Percentiles rank a stretch among this genome's conserved stretches.
Evolutionary conservation across 2,329 filamentous ascomycete genomes (phyloP).

Genomic region (Fusarium mangiferae): DNA sequence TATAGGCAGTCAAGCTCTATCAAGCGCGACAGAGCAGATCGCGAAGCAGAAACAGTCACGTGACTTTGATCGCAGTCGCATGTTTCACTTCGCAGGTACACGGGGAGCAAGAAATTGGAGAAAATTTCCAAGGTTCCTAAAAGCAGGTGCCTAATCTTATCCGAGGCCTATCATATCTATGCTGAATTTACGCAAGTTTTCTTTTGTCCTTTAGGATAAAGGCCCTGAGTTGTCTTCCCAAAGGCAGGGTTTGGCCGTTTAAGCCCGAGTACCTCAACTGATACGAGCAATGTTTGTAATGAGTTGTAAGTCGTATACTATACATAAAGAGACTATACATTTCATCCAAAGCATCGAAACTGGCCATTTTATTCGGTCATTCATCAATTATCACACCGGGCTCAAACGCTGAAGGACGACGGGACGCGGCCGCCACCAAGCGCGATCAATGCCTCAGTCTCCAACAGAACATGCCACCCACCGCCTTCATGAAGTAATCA

Average conservation of each 20-base stretch:
- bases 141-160: not conserved
- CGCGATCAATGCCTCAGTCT: constrained; percentile 34
- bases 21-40: constrained; percentile 14
- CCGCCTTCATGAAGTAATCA: constrained; percentile 43
- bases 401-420: constrained; percentile 29
- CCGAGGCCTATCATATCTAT: not conserved
- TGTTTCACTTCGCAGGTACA: not conserved
- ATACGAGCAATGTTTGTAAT: constrained; percentile 5
- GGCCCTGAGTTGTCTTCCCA: not conserved
- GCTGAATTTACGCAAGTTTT: not conserved
- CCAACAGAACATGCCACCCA: constrained; percentile 35
- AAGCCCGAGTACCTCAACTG: not conserved
- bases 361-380: constrained; percentile 41
- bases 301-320: not conserved
- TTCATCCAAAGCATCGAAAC: not conserved
- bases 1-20: constrained; percentile 3
- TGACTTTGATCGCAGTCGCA: constrained; percentile 28
- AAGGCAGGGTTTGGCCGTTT: not conserved
- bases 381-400: constrained; percentile 46
- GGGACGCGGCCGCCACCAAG: constrained; percentile 16
- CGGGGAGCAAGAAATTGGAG: not conserved
- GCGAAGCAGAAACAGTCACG: constrained; percentile 26
- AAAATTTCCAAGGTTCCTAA: not conserved
- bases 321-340: not conserved
- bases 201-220: not conserved